These are phyloP conservation scores for Giardia duodenalis DNA, from an alignment of 208 protist genomes.

Conservation along the genomic window DNA sequence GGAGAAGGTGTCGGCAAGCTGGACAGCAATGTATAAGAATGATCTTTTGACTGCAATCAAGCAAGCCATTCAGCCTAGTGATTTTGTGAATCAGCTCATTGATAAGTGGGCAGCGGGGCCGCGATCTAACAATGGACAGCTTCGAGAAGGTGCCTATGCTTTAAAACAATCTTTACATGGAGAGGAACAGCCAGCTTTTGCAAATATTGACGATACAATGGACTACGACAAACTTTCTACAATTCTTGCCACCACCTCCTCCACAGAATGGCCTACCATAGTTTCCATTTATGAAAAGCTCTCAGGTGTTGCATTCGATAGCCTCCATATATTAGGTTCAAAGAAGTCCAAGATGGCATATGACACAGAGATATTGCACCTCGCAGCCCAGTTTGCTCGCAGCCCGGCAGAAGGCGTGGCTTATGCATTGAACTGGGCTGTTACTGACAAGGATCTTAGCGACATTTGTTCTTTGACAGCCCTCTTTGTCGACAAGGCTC, in stretches of 20 bases:
- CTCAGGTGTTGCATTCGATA: neutral
- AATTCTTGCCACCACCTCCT: neutral
- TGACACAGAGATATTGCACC: neutral
- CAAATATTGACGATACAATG: too few relatives aligned
- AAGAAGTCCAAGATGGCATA: neutral
- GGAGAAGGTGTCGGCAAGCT: too few relatives aligned
- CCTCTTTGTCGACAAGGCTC: neutral
- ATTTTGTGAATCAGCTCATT: neutral
- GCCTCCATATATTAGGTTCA: neutral
- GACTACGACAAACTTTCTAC: neutral
- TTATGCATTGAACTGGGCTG: neutral
- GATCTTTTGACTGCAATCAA: neutral
- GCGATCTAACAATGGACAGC: neutral
- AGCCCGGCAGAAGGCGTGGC: neutral
- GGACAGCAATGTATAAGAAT: neutral
- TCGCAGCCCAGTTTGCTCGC: neutral
- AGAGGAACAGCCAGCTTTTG: neutral
- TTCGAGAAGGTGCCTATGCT: neutral
- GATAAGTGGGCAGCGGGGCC: too few relatives aligned
- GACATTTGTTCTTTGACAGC: neutral
- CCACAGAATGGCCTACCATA: neutral
- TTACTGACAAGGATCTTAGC: neutral
- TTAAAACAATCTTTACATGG: neutral
- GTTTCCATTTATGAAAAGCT: neutral
- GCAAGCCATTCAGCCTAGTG: neutral